A percentile compares a stretch with the other conserved stretches of the same genome.
Evolutionary conservation across 768 basidiomycete species (phyloP).

Genomic region (Cantharellus cinnabarinus): DNA sequence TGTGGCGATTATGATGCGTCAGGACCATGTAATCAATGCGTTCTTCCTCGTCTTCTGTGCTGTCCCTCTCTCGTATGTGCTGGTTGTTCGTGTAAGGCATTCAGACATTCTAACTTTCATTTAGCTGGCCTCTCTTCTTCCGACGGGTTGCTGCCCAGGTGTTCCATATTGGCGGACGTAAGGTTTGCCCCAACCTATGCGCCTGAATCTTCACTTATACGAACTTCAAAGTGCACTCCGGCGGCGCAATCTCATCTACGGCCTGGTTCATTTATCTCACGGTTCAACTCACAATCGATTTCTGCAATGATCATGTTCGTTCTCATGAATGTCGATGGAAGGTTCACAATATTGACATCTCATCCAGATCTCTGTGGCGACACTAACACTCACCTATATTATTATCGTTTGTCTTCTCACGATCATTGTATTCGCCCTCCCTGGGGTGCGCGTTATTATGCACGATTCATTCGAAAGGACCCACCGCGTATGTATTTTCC

Average conservation of each 20-base stretch:
- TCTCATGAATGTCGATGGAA: background rate
- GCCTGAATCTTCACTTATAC: background rate
- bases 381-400: slow-evolving; percentile 9
- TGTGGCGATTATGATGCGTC: slow-evolving; percentile 2
- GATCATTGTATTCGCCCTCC: slow-evolving; percentile 33
- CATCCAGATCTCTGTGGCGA: slow-evolving; percentile 1
- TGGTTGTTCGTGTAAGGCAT: too few species aligned
- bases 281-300: slow-evolving; percentile 4
- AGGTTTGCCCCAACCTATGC: background rate
- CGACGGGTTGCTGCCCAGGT: background rate
- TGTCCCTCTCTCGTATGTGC: background rate
- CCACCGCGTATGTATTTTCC: slow-evolving; percentile 20
- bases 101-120: background rate
- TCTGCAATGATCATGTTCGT: background rate
- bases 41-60: slow-evolving; percentile 2
- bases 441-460: slow-evolving; percentile 24
- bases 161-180: background rate
- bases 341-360: background rate
- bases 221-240: slow-evolving; percentile 6
- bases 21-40: slow-evolving; percentile 6
- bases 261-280: slow-evolving; percentile 9
- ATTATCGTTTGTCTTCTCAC: slow-evolving; percentile 28
- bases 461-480: slow-evolving; percentile 35
- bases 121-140: background rate
- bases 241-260: slow-evolving; percentile 6